A percentile compares a stretch with the other conserved stretches of the same genome.
These are phyloP conservation scores for Saccharomyces hybrid DNA, from an alignment of 1,139 yeast genomes.

Conservation along the genomic window DNA sequence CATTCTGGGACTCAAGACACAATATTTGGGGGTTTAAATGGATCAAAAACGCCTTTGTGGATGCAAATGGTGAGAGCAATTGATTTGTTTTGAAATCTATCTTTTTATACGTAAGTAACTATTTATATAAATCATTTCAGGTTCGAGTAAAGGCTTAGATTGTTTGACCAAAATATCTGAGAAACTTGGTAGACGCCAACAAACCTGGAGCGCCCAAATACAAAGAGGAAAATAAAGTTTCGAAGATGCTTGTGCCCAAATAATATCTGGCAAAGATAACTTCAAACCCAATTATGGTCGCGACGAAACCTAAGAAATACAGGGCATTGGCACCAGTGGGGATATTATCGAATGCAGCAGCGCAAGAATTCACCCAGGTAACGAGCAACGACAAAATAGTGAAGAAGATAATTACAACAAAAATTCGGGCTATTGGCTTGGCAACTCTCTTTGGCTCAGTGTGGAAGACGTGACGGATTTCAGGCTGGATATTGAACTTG, in stretches of 20 bases:
- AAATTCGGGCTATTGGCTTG: constrained; percentile 47
- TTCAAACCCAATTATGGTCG: constrained; percentile 54
- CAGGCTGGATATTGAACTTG: constrained; percentile 36
- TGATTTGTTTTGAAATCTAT: not conserved
- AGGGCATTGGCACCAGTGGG: constrained; percentile 23
- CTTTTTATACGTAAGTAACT: constrained; percentile 3
- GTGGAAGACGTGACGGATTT: constrained; percentile 63
- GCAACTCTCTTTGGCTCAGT: constrained; percentile 50
- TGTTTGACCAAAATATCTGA: constrained; percentile 33
- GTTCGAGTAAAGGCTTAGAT: not conserved
- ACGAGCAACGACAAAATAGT: constrained; percentile 23
- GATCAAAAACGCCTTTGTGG: constrained; percentile 39
- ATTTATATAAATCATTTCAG: not conserved
- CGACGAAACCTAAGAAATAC: constrained; percentile 40
- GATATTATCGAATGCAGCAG: constrained; percentile 39
- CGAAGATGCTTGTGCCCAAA: constrained; percentile 63
- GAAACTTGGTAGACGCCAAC: constrained; percentile 62
- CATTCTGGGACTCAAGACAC: constrained; percentile 32
- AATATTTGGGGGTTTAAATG: constrained; percentile 49
- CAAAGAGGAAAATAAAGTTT: constrained; percentile 49
- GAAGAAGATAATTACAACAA: constrained; percentile 39
- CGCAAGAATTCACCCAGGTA: constrained; percentile 43
- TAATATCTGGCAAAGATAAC: constrained; percentile 59
- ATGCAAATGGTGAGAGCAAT: constrained; percentile 22
- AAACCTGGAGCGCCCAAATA: constrained; percentile 48